Percentiles rank a stretch among this genome's conserved stretches.
phyloP scores from a whole-genome alignment of 257 asterid species.

The Scutellaria baicalensis region DNA sequence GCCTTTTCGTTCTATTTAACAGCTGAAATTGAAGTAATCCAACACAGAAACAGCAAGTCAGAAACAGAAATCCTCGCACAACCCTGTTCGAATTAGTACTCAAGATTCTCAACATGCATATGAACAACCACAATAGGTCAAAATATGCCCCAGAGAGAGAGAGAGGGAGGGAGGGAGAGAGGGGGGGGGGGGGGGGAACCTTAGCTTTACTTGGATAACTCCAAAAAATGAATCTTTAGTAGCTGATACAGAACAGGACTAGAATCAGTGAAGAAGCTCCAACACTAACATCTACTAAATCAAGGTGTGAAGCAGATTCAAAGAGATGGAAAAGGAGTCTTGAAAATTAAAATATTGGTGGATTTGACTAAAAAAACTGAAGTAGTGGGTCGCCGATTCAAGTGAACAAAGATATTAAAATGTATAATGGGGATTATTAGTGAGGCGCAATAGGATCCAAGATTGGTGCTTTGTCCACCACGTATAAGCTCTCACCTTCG shows the following conservation, averaged over 20 bases:
- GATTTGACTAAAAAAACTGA: neutral
- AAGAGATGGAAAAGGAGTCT: neutral
- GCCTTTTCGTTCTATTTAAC: neutral
- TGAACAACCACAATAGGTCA: neutral
- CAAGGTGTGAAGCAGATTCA: neutral
- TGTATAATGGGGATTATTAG: neutral
- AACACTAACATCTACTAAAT: neutral
- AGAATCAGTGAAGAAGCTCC: neutral
- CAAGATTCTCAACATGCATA: neutral
- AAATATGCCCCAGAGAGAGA: neutral
- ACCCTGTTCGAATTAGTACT: neutral
- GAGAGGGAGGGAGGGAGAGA: too few relatives aligned
- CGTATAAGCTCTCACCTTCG: neutral
- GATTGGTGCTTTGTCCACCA: constrained; percentile 23
- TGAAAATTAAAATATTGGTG: neutral
- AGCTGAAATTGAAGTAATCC: neutral
- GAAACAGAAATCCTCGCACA: neutral
- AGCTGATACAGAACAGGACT: neutral
- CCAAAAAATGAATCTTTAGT: neutral
- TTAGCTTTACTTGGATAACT: neutral
- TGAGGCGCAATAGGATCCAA: neutral
- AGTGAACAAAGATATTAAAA: neutral
- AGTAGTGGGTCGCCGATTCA: neutral
- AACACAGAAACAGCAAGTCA: neutral
- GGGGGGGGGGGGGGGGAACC: too few relatives aligned